Conservation (phyloP, 164 flowering plant species). For the Umbellularia californica region DNA sequence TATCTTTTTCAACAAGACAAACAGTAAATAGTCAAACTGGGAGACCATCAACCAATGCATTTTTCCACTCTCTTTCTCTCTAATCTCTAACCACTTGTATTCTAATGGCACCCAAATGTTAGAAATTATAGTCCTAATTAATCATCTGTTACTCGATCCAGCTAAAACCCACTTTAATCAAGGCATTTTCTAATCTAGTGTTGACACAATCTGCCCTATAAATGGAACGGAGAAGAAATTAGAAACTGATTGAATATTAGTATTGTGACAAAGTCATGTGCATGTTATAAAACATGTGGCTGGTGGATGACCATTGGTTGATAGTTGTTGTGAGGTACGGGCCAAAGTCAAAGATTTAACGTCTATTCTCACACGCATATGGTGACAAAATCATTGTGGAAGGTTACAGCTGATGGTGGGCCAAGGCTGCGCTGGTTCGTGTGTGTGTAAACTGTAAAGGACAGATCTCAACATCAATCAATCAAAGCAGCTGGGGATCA, state of each 20-base stretch:
- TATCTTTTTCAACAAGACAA: too few relatives aligned
- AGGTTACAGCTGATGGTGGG: too few relatives aligned
- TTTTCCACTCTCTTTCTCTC: neutral
- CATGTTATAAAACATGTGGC: too few relatives aligned
- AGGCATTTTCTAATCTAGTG: neutral
- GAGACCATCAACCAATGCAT: neutral
- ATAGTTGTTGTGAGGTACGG: neutral
- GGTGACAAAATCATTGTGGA: too few relatives aligned
- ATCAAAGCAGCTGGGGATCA: too few relatives aligned
- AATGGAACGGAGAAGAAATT: too few relatives aligned
- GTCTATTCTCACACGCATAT: neutral
- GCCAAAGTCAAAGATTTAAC: neutral
- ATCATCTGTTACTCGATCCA: neutral
- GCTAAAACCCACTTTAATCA: conserved; percentile 3
- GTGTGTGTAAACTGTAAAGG: too few relatives aligned
- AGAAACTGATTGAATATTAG: neutral
- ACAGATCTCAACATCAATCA: neutral
- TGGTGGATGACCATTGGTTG: neutral
- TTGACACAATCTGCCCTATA: neutral
- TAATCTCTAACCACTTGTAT: too few relatives aligned
- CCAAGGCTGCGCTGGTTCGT: too few relatives aligned
- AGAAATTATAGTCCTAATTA: neutral
- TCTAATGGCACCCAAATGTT: neutral
- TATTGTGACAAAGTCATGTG: neutral
- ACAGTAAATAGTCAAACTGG: neutral